Conservation (phyloP, 306 rosid genomes). For the Prosopis cineraria region DNA sequence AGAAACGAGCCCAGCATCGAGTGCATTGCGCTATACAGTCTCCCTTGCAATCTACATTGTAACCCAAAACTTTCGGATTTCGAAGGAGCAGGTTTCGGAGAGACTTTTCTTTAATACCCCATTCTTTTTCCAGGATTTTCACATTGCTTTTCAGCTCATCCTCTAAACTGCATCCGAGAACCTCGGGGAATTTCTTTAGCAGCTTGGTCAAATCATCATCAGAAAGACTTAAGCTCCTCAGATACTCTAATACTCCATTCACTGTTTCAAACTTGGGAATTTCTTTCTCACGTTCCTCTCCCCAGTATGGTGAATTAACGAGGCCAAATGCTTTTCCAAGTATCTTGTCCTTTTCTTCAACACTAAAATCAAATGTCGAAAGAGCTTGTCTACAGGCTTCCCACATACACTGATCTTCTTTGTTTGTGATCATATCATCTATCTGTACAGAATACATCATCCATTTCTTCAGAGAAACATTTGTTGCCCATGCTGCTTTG, state of each 20-base stretch:
- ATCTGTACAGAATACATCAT: constrained; percentile 50
- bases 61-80: constrained; percentile 88
- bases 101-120: constrained; percentile 79
- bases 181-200: constrained; percentile 91
- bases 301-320: constrained; percentile 92
- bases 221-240: constrained; percentile 74
- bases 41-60: constrained; percentile 86
- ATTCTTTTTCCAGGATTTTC: constrained; percentile 67
- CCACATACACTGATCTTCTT: constrained; percentile 69
- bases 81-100: constrained; percentile 82
- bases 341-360: constrained; percentile 79
- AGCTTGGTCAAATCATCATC: constrained; percentile 75
- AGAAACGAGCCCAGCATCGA: constrained; percentile 95
- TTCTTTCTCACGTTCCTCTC: constrained; percentile 70
- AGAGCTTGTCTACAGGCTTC: constrained; percentile 67
- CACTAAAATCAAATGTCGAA: constrained; percentile 56
- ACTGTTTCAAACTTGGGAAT: constrained; percentile 61
- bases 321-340: constrained; percentile 91
- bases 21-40: constrained; percentile 96
- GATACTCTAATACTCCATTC: constrained; percentile 59
- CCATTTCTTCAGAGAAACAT: constrained; percentile 53
- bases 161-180: constrained; percentile 84
- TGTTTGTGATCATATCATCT: constrained; percentile 46
- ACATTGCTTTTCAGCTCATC: constrained; percentile 69
- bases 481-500: constrained; percentile 43